Evolutionary conservation across 129 eudicot species (phyloP).

Genomic region (Glebionis coronaria): DNA sequence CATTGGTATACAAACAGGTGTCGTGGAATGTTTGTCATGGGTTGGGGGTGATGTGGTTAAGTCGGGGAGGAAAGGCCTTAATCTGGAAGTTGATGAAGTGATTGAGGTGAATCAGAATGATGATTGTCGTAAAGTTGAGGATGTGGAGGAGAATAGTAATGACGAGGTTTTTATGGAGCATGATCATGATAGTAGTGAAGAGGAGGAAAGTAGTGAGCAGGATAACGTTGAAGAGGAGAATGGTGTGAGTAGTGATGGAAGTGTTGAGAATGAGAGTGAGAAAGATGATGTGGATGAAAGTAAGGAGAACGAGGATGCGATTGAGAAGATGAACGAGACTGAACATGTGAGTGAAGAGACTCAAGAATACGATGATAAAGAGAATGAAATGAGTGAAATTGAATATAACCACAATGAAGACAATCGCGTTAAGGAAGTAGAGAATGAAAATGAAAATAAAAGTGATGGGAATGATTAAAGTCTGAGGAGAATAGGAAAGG

Average conservation of each 20-base stretch:
- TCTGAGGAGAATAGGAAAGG: conserved; percentile 45
- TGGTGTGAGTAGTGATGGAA: conserved; percentile 22
- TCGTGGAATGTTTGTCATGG: too few relatives aligned
- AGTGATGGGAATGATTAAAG: conserved; percentile 39
- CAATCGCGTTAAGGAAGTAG: conserved; percentile 20
- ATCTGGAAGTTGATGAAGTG: too few relatives aligned
- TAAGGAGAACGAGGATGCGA: conserved; percentile 32
- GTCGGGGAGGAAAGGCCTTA: too few relatives aligned
- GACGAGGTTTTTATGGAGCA: too few relatives aligned
- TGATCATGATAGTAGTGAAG: too few relatives aligned
- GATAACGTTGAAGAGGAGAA: conserved; percentile 37
- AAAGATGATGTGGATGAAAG: conserved; percentile 24
- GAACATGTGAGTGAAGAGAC: conserved; percentile 42
- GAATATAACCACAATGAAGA: conserved; percentile 20
- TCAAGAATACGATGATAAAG: conserved; percentile 9
- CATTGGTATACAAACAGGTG: too few relatives aligned
- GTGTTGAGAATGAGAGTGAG: conserved; percentile 10
- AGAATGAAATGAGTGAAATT: conserved; percentile 19
- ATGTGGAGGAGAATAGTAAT: too few relatives aligned
- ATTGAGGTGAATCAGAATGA: too few relatives aligned
- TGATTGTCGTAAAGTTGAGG: too few relatives aligned
- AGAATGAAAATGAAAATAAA: conserved; percentile 9
- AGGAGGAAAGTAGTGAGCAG: too few relatives aligned
- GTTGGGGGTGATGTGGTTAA: too few relatives aligned
- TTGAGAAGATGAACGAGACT: conserved; percentile 33